Base-by-base conservation (phyloP, 2,329 filamentous ascomycete genomes). In the Fusarium chlamydosporum region DNA sequence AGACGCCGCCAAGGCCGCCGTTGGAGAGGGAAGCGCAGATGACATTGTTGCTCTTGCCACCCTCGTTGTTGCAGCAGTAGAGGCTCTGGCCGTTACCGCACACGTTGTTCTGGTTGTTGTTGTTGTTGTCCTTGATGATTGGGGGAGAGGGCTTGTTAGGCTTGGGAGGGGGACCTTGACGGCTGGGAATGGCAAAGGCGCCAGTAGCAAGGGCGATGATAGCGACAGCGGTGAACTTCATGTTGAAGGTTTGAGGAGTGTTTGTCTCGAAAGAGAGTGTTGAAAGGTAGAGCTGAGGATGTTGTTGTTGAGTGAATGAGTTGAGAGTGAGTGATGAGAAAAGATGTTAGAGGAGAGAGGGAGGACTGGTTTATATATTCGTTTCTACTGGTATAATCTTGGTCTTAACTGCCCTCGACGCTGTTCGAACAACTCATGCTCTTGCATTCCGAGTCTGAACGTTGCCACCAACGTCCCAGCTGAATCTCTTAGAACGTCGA, bases 321-420 rank as follows among this genome's bases (percentile, higher is more conserved):
- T 45, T 54, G 37, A 54, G 65, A 63, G 41, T 63, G 57, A 62
- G 54, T 53, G 61, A 43, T 57, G 66, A 59, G 43, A 18, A 58
- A 26, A 38, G 9, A 29, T 35, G 31, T n/a, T 45, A 16, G 20
- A 47, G 11, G 20, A 20, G 27, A 56, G 37, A 46, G 7, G 6
- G 16, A 34, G 8, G 9, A 4, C 38, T 7, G 35, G 43, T 50
- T 59, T 70, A 65, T 67, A 70, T 45, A 33, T 42, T 33, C 40
- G 4, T 26, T 27, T 11, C 1, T 15, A 3, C 9, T 7, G 27
- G 7, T 31, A 20, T 9, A 33, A 35, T 4, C 2, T 3, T 6
- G 8, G 0, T 18, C 6, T 16, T 26, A 1, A 35, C 0, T 12
- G n/a, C 10, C 3, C 23, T 33, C 20, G 8, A 8, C 6, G 13